These are phyloP conservation scores for Wickerhamomyces queroliae DNA, from an alignment of 805 yeast species.

Conservation along the genomic window DNA sequence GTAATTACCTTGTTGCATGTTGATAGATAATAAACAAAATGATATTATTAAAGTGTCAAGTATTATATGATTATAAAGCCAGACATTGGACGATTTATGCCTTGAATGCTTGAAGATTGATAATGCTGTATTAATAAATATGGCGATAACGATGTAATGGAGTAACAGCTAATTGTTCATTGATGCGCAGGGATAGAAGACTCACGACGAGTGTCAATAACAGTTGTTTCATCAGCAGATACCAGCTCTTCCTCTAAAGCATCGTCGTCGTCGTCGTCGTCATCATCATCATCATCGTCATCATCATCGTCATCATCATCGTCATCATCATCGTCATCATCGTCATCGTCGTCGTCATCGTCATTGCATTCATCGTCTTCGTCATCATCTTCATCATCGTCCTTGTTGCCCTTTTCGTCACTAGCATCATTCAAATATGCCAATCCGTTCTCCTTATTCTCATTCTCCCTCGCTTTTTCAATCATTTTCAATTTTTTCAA, in stretches of 20 bases:
- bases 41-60: too few relatives aligned
- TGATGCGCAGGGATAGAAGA: too few relatives aligned
- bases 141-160: too few relatives aligned
- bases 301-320: slow-evolving; percentile 34
- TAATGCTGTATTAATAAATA: too few relatives aligned
- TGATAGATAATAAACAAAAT: too few relatives aligned
- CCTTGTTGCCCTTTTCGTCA: slow-evolving; percentile 22
- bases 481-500: slow-evolving; percentile 20
- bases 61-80: too few relatives aligned
- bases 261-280: slow-evolving; percentile 31
- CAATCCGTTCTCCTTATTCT: slow-evolving; percentile 18
- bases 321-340: slow-evolving; percentile 32
- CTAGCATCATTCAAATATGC: slow-evolving; percentile 8
- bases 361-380: slow-evolving; percentile 36
- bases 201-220: background rate
- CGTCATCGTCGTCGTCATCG: slow-evolving; percentile 33
- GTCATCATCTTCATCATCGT: slow-evolving; percentile 37
- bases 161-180: too few relatives aligned
- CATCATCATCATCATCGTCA: slow-evolving; percentile 36
- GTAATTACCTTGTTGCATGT: too few relatives aligned
- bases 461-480: slow-evolving; percentile 25
- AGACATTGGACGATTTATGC: too few relatives aligned
- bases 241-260: slow-evolving; percentile 17
- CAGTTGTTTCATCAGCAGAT: background rate
- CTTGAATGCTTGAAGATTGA: too few relatives aligned